Base-by-base conservation (phyloP, 495 filamentous ascomycete genomes). In the Cudoniella acicularis region DNA sequence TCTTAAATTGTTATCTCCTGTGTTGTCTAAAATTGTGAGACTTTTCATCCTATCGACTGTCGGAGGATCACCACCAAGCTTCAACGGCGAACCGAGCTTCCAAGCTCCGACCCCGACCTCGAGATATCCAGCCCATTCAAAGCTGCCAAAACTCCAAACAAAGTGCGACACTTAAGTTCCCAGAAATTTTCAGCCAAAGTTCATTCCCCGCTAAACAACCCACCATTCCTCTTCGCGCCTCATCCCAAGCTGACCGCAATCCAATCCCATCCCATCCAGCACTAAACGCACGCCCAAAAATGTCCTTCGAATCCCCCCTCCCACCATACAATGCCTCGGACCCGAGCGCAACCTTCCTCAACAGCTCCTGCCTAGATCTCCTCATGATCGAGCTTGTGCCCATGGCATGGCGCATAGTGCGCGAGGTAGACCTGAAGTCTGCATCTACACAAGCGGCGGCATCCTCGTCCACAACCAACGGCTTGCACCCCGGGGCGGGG, bases 311-410 rank as follows among this genome's bases (percentile, higher is more conserved):
- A 64, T 70, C 83, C 26, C 79, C 81, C 26, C 71, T 84, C 62
- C 86, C 87, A 2, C 84, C 86, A 43, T 86, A 83, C 77, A 89
- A 84, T 69, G 73, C 84, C 67, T 84, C 84, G 41, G 92, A 96
- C 71, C 88, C 90, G 1, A 80, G 79, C 61, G 85, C 89, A 36
- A 86, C 85, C 53, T 89, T 92, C 75, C 76, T 96, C 50, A 86
- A 79, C 71, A 82, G 87, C 30, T 90, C 93, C 27, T 89, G 87
- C 61, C 83, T 98, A 56, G 94, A 98, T 68, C 85, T 98, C 60
- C 84, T 98, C 13, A 81, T 98, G 60, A 97, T 98, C 66, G 94
- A 98, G 75, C 80, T 98, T 51, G 94, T 98, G 23, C 94, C 94
- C 46, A 87, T 96, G 83, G 89, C 95, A 2, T 91, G 94, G 71